phyloP scores from a whole-genome alignment of 208 protist genomes.

The Trypanosoma cruzi region DNA sequence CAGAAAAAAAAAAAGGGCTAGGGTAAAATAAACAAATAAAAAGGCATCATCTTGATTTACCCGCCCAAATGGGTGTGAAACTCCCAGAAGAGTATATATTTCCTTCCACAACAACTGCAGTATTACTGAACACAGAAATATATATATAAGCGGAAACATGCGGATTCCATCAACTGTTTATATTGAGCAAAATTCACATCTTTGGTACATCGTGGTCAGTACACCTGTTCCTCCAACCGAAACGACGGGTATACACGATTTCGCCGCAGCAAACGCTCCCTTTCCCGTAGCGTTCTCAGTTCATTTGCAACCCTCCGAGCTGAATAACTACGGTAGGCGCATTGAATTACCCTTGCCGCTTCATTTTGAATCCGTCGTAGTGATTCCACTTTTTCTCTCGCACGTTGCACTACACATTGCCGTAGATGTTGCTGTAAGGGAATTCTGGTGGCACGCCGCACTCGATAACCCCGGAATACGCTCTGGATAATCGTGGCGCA shows the following conservation, averaged over 20 bases:
- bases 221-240: constrained; percentile 33
- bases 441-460: constrained; percentile 12
- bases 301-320: constrained; percentile 1
- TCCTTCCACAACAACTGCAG: too few species aligned
- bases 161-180: background rate
- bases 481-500: constrained; percentile 64
- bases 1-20: too few species aligned
- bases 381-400: background rate
- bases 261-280: constrained; percentile 21
- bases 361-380: background rate
- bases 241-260: constrained; percentile 24
- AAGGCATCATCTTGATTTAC: too few species aligned
- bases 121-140: too few species aligned
- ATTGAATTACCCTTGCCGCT: constrained; percentile 31
- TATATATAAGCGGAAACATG: background rate
- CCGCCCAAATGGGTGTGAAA: too few species aligned
- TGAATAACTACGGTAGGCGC: constrained; percentile 27
- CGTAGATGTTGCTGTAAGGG: constrained; percentile 3
- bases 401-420: constrained; percentile 7
- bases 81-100: too few species aligned
- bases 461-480: constrained; percentile 48
- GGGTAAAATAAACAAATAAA: too few species aligned
- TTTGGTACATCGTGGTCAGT: constrained; percentile 20
- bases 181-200: background rate
- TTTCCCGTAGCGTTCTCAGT: constrained; percentile 1